Base-by-base conservation (phyloP, 805 yeast species). In the Cephaloascus albidus region DNA sequence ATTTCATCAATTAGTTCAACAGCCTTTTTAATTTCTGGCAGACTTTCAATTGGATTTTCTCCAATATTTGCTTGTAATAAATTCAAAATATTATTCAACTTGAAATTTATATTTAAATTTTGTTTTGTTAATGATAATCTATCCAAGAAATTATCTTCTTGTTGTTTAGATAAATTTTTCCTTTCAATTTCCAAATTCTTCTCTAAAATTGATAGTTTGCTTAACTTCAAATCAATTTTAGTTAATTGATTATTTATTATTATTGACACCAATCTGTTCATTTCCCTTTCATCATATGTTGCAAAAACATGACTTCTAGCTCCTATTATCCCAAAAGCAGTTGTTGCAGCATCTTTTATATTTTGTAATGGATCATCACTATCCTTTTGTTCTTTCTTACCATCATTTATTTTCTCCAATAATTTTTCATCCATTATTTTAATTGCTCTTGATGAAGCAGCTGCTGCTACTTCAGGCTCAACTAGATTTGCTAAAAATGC, bases 401-500 rank as follows among this genome's bases (percentile, higher is more conserved):
- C 58, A 20, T 56, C 45, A 34, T 60, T 60, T 36, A 73, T 50
- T 40, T 67, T 66, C 32, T 60, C 63, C 19, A 53, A 45, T 2
- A 72, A 47, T 45, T 63, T 59, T 36, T 65, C 68, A 46, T 73
- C 76, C 48, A 71, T 60, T 1, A 64, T 65, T 38, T 64, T 64
- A 4, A 78, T 69, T 0, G 87, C 88, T 37, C 79, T 64, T 23
- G 53, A 61, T 5, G 94, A 81, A 27, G 95, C 95, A 10, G 89
- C 87, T 40, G 79, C 77, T 1, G 90, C 96, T 18, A 84, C 84
- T 33, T 81, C 82, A 10, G 90, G 83, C 51, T 90, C 96, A 15
- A 88, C 94, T 37, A 89, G 61, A 31, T 86, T 80, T 0, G 89
- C 79, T 60, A 93, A 66, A 58, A 89, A 93, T 12, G 96, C 81